These are phyloP conservation scores for Entomortierella parvispora DNA, from an alignment of 192 early-diverging fungal genomes.

Conservation along the genomic window DNA sequence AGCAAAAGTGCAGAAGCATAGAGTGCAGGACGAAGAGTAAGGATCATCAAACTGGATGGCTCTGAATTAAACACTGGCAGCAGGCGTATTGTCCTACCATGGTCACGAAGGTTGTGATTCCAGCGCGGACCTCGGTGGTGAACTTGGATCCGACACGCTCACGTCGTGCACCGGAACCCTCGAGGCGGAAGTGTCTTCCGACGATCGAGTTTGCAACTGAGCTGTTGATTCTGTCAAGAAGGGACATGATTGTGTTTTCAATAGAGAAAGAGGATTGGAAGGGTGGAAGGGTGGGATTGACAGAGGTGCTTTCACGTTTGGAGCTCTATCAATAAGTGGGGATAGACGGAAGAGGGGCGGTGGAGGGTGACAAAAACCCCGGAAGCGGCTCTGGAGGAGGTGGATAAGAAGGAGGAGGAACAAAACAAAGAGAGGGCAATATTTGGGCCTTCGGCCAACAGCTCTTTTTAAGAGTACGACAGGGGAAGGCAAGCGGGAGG, in stretches of 20 bases:
- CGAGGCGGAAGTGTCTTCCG: slow-evolving; percentile 67
- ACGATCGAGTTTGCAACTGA: slow-evolving; percentile 52
- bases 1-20: too few species aligned
- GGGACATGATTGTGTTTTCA: not conserved
- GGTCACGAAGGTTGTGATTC: slow-evolving; percentile 64
- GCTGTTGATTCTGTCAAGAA: not conserved
- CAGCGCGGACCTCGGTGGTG: slow-evolving; percentile 67
- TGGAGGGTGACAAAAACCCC: not conserved
- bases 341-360: not conserved
- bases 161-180: slow-evolving; percentile 19
- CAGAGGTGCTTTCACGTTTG: too few species aligned
- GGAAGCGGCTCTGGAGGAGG: not conserved
- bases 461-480: not conserved
- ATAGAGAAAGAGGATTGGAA: not conserved
- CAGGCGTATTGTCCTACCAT: slow-evolving; percentile 51
- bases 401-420: not conserved
- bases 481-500: too few species aligned
- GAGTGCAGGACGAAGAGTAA: too few species aligned
- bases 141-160: slow-evolving; percentile 65
- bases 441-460: too few species aligned
- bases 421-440: not conserved
- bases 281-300: too few species aligned
- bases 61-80: too few species aligned
- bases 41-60: too few species aligned
- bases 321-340: not conserved